Evolutionary conservation across 176 grass and related monocot species (phyloP), one percentile per base, ranked within the genome.

Genomic region (Musa acuminata): DNA sequence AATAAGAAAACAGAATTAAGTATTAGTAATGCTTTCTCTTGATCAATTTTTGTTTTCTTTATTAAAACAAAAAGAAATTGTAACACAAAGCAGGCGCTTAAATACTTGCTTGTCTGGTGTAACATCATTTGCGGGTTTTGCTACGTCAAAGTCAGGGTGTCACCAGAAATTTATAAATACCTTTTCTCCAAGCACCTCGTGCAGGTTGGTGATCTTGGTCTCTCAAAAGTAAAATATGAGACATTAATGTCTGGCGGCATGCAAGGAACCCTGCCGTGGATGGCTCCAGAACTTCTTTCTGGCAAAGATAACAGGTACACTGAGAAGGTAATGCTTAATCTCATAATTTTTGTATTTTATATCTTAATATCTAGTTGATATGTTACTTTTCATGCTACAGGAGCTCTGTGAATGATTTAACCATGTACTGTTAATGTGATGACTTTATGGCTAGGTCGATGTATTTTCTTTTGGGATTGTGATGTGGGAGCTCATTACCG

Each of bases 391-490:
- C 55, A 51, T 72, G 14, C 12, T 53, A 73, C 27, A 14, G 35
- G 51, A 71, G 8, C 52, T 77, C 74, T 8, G 12, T 78, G 8
- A 43, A 65, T 29, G 22, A 29, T 27, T 65, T 65, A 13, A 65
- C 35, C 63, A 69, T 49, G 29, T 17, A 10, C 1, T n/a, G 66
- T 49, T 43, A 48, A 49, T 43, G 14, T 69, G 17, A 48, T 65
- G 63, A 24, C 78, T 25, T 59, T 60, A 78, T 57, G 55, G 35
- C 84, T 43, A 99, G 96, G 88, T 99, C 72, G 96, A 99, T 64
- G 88, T 95, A 8, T 99, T 94, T 83, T 99, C 96, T 14, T 99
- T 99, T 89, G 96, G 96, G 27, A 91, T 99, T 77, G 96, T 99
- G 62, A 78, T 99, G 64, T 99, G 96, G 96, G 96, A 99, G 74